phyloP scores from a whole-genome alignment of 345 rosid genomes.

The Ceriops decandra region DNA sequence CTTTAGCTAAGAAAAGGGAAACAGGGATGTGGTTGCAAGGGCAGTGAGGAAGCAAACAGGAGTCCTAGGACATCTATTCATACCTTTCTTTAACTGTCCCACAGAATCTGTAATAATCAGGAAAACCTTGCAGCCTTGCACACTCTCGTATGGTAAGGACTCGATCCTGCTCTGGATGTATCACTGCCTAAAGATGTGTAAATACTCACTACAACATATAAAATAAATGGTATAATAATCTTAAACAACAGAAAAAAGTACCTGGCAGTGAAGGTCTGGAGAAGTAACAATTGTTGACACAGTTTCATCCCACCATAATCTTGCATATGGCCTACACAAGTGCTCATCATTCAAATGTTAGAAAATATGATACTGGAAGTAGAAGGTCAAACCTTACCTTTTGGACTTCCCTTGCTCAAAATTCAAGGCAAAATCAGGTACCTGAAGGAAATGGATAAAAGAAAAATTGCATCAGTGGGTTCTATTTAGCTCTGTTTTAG shows the following conservation, averaged over 20 bases:
- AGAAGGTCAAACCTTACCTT: slow-evolving; percentile 40
- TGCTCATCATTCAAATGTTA: background rate
- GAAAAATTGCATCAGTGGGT: slow-evolving; percentile 4
- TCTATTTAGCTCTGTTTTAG: background rate
- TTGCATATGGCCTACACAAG: slow-evolving; percentile 65
- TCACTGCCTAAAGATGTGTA: slow-evolving; percentile 43
- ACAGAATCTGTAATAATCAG: slow-evolving; percentile 83
- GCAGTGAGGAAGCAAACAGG: too few relatives aligned
- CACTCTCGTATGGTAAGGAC: slow-evolving; percentile 76
- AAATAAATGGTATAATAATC: slow-evolving; percentile 9
- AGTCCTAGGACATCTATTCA: background rate
- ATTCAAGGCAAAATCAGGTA: slow-evolving; percentile 64
- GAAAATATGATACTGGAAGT: background rate
- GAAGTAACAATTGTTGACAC: slow-evolving; percentile 71
- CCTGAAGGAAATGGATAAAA: slow-evolving; percentile 35
- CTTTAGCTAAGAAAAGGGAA: too few relatives aligned
- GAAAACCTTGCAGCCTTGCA: slow-evolving; percentile 96
- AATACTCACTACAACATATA: slow-evolving; percentile 8
- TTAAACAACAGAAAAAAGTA: slow-evolving; percentile 22
- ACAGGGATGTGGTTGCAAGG: too few relatives aligned
- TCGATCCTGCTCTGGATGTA: slow-evolving; percentile 98
- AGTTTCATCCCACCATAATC: slow-evolving; percentile 98
- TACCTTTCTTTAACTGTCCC: slow-evolving; percentile 76
- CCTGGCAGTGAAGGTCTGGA: slow-evolving; percentile 68
- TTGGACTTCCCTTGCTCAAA: slow-evolving; percentile 78